A percentile compares a stretch with the other conserved stretches of the same genome.
Conservation (phyloP, 495 filamentous ascomycete genomes). For the Cudoniella acicularis region DNA sequence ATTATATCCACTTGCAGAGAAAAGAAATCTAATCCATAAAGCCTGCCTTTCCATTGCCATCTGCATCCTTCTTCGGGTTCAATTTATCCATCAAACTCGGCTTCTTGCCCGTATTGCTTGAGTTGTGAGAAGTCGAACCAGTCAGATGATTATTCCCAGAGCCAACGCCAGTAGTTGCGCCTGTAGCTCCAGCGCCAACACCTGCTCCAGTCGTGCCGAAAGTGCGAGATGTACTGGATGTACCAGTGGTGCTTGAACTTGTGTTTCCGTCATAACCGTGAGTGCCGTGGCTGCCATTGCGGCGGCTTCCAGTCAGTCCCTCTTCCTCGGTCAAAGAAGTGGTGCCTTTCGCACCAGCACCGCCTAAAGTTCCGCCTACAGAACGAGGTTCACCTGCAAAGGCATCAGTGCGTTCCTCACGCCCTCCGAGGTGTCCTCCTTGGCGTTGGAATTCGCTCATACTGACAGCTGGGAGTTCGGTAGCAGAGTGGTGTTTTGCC, state of each 20-base stretch:
- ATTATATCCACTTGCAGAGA: background rate
- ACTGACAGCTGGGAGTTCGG: conserved; percentile 54
- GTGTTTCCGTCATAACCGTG: conserved; percentile 1
- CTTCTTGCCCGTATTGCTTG: background rate
- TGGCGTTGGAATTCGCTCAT: conserved; percentile 57
- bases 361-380: conserved; percentile 30
- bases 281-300: background rate
- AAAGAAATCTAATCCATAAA: conserved; percentile 34
- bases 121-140: background rate
- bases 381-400: conserved; percentile 54
- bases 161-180: background rate
- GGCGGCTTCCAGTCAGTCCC: too few relatives aligned
- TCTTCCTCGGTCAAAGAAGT: conserved; percentile 22
- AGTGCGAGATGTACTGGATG: conserved; percentile 15
- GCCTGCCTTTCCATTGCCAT: conserved; percentile 42
- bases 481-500: conserved; percentile 54
- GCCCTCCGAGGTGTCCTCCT: conserved; percentile 51
- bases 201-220: conserved; percentile 11
- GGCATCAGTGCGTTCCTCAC: conserved; percentile 49
- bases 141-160: background rate
- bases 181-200: background rate
- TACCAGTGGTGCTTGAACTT: conserved; percentile 20
- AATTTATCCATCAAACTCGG: conserved; percentile 39
- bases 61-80: conserved; percentile 43
- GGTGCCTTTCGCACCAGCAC: conserved; percentile 15